These are phyloP conservation scores for Clarireedia paspali DNA, from an alignment of 2,329 filamentous ascomycete species.

Conservation along the genomic window DNA sequence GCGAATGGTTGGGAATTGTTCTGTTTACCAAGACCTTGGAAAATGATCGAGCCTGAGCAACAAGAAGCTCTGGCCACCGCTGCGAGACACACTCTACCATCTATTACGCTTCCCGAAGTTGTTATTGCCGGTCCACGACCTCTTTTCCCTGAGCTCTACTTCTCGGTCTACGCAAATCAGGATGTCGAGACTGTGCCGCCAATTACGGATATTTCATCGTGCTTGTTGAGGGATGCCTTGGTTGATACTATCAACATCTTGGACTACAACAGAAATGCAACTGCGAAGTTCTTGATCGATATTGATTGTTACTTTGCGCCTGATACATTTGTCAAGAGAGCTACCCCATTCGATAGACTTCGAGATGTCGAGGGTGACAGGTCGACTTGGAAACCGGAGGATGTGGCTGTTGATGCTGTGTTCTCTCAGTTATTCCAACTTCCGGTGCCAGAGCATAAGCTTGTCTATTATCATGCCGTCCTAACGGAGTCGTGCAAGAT, in stretches of 20 bases:
- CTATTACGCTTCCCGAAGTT: constrained; percentile 65
- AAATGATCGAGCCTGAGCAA: constrained; percentile 55
- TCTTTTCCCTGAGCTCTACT: constrained; percentile 86
- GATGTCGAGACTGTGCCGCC: constrained; percentile 84
- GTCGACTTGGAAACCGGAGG: constrained; percentile 93
- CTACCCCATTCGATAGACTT: constrained; percentile 85
- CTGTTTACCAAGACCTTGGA: constrained; percentile 61
- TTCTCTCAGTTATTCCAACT: constrained; percentile 92
- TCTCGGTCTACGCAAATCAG: constrained; percentile 84
- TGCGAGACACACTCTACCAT: constrained; percentile 70
- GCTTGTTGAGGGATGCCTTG: constrained; percentile 75
- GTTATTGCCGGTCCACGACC: constrained; percentile 67
- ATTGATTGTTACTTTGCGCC: constrained; percentile 91
- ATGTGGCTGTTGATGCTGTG: constrained; percentile 93
- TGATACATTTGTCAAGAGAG: constrained; percentile 86
- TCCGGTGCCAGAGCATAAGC: constrained; percentile 80
- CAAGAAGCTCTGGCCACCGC: constrained; percentile 49
- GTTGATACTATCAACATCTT: constrained; percentile 91
- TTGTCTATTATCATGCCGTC: constrained; percentile 93
- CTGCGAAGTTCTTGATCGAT: constrained; percentile 85
- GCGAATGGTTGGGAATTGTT: constrained; percentile 66
- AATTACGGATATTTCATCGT: constrained; percentile 67
- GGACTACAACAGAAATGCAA: constrained; percentile 82
- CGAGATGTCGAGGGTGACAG: constrained; percentile 56
- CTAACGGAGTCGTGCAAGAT: constrained; percentile 95